Evolutionary conservation across 495 filamentous ascomycete genomes (phyloP).

Genomic region (Aspergillus heteromorphus): DNA sequence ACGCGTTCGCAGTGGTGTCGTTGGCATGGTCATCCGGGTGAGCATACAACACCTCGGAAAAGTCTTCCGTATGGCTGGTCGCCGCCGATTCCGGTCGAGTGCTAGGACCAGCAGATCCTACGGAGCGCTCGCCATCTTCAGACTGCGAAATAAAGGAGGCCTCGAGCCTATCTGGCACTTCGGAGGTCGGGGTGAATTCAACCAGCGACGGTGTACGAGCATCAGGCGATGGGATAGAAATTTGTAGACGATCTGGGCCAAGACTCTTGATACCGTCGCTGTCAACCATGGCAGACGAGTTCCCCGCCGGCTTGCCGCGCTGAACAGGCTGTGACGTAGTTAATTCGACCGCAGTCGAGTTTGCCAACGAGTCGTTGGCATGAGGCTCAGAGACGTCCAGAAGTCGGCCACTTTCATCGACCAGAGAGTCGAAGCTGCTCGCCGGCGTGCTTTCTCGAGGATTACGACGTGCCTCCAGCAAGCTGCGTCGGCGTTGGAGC

Average conservation of each 20-base stretch:
- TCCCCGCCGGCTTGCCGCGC: slow-evolving; percentile 43
- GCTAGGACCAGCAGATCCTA: neutral
- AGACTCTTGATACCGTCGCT: neutral
- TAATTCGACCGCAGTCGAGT: slow-evolving; percentile 42
- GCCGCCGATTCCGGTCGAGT: slow-evolving; percentile 13
- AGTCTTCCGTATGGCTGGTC: slow-evolving; percentile 30
- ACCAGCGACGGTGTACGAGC: slow-evolving; percentile 36
- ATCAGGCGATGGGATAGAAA: slow-evolving; percentile 32
- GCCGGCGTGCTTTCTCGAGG: slow-evolving; percentile 18
- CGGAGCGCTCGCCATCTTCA: slow-evolving; percentile 7
- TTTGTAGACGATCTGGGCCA: slow-evolving; percentile 14
- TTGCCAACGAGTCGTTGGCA: slow-evolving; percentile 17
- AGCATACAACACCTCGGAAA: slow-evolving; percentile 28
- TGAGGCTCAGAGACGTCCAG: slow-evolving; percentile 11
- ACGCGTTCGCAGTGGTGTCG: slow-evolving; percentile 22
- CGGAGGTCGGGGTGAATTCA: slow-evolving; percentile 46
- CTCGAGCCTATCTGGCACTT: slow-evolving; percentile 24
- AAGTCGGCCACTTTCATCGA: slow-evolving; percentile 49
- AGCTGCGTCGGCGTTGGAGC: slow-evolving; percentile 55
- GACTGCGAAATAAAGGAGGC: slow-evolving; percentile 1
- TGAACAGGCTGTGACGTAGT: slow-evolving; percentile 51
- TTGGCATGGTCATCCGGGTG: slow-evolving; percentile 29
- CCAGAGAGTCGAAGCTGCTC: slow-evolving; percentile 49
- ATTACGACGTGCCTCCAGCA: slow-evolving; percentile 36
- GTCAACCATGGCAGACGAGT: slow-evolving; percentile 1